Evolutionary conservation across 169 alveolate species (phyloP), one percentile per base, ranked within the genome.

Genomic region (Eimeria praecox): DNA sequence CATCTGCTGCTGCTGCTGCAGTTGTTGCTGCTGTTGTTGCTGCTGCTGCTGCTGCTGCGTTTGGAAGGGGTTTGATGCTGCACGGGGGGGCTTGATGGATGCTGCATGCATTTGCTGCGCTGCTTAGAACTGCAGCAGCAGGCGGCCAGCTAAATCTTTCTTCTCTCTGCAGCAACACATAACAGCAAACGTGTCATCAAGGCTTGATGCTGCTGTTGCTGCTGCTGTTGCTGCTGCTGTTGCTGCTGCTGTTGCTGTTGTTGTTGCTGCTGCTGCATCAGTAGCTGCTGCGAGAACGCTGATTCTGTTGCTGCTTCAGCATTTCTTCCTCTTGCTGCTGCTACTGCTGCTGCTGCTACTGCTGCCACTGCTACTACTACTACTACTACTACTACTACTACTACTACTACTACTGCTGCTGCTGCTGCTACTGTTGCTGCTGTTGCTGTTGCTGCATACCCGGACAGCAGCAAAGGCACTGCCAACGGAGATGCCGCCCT

Each of bases 401-500:
- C n/a, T n/a, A n/a, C n/a, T n/a, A n/a, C n/a, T n/a, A n/a, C 38
- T 77, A 62, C 62, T 10, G 59, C 87, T 8, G 30, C 87, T 35
- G 52, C 59, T 8, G 49, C 35, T 20, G 5, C 0, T 73, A 10
- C 24, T 56, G 10, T 3, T 56, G 27, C 66, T 56, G 66, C 66
- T 56, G 69, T 20, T 24, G 59, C 87, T 59, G 69, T n/a, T 59
- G 69, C 69, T 59, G 69, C 69, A 4, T 22, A 77, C 87, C 46
- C 35, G 87, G 18, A 77, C 62, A 18, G 87, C 87, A 35, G 87
- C 87, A 77, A 40, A 77, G 59, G 87, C 87, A 16, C 64, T 12
- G 14, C 87, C 87, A 16, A 77, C 64, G 2, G 62, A 30, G 30
- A 30, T 38, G 87, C 87, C 87, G 33, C 62, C 62, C 54, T 77